Percentiles rank a stretch among this genome's conserved stretches.
Evolutionary conservation across 495 filamentous ascomycete genomes (phyloP).

Genomic region (Apodospora peruviana): DNA sequence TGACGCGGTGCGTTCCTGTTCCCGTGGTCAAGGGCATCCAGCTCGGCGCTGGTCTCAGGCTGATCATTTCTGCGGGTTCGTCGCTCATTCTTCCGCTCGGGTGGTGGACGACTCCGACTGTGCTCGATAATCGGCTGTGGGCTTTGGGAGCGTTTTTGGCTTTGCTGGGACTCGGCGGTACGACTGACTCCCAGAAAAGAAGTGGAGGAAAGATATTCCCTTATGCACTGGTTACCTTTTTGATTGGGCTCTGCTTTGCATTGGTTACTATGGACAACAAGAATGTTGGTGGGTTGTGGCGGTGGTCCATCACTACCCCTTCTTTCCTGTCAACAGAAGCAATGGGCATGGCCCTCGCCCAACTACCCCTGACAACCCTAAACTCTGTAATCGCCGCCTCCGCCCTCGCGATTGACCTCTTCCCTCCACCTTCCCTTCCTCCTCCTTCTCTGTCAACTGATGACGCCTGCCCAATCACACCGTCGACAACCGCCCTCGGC

Average conservation of each 20-base stretch:
- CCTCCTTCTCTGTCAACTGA: background rate
- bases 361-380: slow-evolving; percentile 82
- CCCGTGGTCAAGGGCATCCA: slow-evolving; percentile 93
- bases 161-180: slow-evolving; percentile 47
- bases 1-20: slow-evolving; percentile 66
- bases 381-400: slow-evolving; percentile 87
- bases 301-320: background rate
- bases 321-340: slow-evolving; percentile 44
- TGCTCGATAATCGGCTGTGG: slow-evolving; percentile 71
- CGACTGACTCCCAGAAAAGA: background rate
- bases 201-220: slow-evolving; percentile 40
- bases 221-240: slow-evolving; percentile 68
- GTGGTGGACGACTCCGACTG: slow-evolving; percentile 56
- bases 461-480: slow-evolving; percentile 17
- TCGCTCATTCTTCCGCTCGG: slow-evolving; percentile 52
- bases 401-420: slow-evolving; percentile 65
- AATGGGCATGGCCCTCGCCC: slow-evolving; percentile 62
- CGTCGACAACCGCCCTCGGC: slow-evolving; percentile 67
- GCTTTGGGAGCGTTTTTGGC: slow-evolving; percentile 61
- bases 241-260: slow-evolving; percentile 45
- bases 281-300: background rate
- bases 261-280: background rate
- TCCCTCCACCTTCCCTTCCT: slow-evolving; percentile 43
- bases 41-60: slow-evolving; percentile 77
- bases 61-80: slow-evolving; percentile 68